Base-by-base conservation (phyloP, 148 eudicot genomes). In the Chenopodium berlandieri region DNA sequence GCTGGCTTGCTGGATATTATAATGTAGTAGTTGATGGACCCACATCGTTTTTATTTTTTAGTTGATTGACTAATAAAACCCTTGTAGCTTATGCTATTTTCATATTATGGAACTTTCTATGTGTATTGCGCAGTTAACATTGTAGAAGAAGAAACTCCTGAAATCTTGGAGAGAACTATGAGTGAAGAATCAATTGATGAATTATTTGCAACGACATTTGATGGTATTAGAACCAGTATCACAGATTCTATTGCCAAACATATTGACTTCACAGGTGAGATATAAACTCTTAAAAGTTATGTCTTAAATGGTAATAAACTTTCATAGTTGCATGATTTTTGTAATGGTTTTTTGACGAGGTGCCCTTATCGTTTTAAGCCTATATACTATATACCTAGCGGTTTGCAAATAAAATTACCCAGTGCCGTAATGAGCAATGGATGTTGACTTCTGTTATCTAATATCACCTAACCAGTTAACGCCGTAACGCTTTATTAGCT, bases 201-300 rank as follows among this genome's bases (percentile, higher is more conserved):
- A 90, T 91, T 95, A 58, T 93, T 95, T 79, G 89, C 86, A 73
- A 93, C 93, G 66, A 92, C 94, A 30, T 90, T 95, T 80, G 97
- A 91, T 81, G 90, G 92, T 83, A 87, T 95, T 31, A 88, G 88
- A 82, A 92, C 85, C 75, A 81, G 91, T 78, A 90, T 87, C 78
- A 76, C 88, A 81, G 86, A 85, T 85, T 91, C 89, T 78, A 90
- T 89, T 67, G 78, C 82, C 83, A 89, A 86, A 87, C 82, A 88
- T 13, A 83, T 88, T 60, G 92, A 90, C 77, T 92, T 93, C 75
- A 85, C 88, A 37, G 98, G 98, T 93, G 70, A 86, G 97, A 48
- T 19, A 63, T 65, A 11, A 46, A 54, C 37, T 40, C 71, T 34
- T 27, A 8, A 58, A 72, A 60, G 27, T 71, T 70, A 46, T 22